Base-by-base conservation (phyloP, 192 early-diverging fungal genomes). In the Coemansia sp. region DNA sequence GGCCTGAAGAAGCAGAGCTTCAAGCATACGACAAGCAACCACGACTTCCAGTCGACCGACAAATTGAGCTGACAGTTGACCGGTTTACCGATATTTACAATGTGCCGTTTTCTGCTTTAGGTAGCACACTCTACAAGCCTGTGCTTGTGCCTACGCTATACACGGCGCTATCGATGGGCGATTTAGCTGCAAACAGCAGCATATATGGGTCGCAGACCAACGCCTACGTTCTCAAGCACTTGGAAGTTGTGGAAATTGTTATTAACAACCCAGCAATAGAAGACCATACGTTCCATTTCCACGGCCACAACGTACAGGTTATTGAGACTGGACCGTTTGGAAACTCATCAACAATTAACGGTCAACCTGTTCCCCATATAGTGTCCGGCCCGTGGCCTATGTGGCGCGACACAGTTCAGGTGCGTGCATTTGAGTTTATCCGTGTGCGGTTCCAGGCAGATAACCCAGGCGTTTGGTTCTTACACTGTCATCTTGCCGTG, bases 291-390 rank as follows among this genome's bases (percentile, higher is more conserved):
- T 79, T 93, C 83, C 93, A 95, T 71, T 71, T 93, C 14, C 93
- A 95, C 66, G 93, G 93, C 10, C 91, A 95, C 70, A 66, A 69
- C 7, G 93, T 95, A 85, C 89, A 93, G 71, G 77, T 95, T 51
- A 79, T 88, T n/a, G 85, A 82, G 46, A 81, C 8, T 92, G 84
- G 87, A 46, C 57, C 44, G 2, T 42, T 42, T 38, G 62, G 59
- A 52, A 66, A 67, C 0, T 9, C 19, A 10, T 9, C n/a, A 9
- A 50, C n/a, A 22, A 22, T 22, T 19, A 3, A 15, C 8, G 8
- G 48, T 11, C 10, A 21, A 25, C 19, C 8, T 64, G 66, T 23
- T 53, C 53, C 4, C 26, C 49, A 3, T 12, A 38, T 3, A 60
- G 46, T 2, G 52, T 46, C 22, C 61, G 53, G 34, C 62, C 69